Conservation (phyloP, 1,139 yeast species). For the Scheffersomyces segobiensis region DNA sequence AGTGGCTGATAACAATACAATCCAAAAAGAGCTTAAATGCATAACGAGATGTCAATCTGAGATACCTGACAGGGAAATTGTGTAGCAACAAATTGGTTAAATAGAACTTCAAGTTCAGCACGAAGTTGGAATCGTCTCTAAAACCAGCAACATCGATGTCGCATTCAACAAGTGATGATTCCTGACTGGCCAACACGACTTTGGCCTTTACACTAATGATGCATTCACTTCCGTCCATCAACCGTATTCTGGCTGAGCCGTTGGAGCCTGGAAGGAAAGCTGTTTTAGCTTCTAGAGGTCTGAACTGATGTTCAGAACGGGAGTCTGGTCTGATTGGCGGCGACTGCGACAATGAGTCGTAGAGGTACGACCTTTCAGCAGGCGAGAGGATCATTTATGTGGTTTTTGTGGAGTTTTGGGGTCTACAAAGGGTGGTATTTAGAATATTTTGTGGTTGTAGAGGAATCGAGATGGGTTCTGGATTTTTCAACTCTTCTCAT, state of each 20-base stretch:
- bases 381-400: slow-evolving; percentile 69
- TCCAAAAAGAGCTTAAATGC: slow-evolving; percentile 77
- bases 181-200: slow-evolving; percentile 59
- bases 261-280: slow-evolving; percentile 83
- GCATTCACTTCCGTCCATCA: slow-evolving; percentile 90
- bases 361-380: slow-evolving; percentile 80
- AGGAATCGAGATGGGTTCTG: background rate
- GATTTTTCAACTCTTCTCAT: background rate
- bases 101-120: slow-evolving; percentile 56
- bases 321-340: slow-evolving; percentile 86
- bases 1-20: slow-evolving; percentile 67
- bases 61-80: slow-evolving; percentile 47
- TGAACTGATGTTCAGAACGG: slow-evolving; percentile 66
- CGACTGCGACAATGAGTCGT: slow-evolving; percentile 62
- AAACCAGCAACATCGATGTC: slow-evolving; percentile 76
- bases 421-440: background rate
- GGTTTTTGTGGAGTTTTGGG: background rate
- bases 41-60: slow-evolving; percentile 70
- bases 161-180: slow-evolving; percentile 56
- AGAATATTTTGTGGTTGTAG: background rate
- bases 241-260: slow-evolving; percentile 85
- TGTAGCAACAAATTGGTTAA: slow-evolving; percentile 48
- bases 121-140: slow-evolving; percentile 68
- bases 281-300: slow-evolving; percentile 83
- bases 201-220: slow-evolving; percentile 86